Evolutionary conservation across 2,329 filamentous ascomycete species (phyloP), one percentile per base, ranked within the genome.

Genomic region (Ustulina deusta): DNA sequence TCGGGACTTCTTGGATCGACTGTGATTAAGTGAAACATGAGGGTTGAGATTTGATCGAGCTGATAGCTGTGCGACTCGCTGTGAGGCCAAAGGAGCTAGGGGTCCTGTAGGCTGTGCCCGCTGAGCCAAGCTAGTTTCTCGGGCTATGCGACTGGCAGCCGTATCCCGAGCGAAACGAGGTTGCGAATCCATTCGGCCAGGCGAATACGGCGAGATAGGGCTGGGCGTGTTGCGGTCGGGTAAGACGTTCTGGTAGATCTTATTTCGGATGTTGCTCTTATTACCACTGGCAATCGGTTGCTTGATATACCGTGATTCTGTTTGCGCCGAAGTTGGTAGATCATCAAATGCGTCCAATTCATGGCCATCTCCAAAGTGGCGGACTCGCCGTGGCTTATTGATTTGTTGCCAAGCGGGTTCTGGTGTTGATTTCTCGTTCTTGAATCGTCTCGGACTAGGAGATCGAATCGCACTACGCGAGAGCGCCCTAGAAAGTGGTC

Each of bases 291-390:
- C 89, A 44, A 91, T 83, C 2, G 96, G 94, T 74, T 92, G 89
- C 79, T 94, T 97, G 69, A 94, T 85, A 76, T 89, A 99, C 74
- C 89, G 92, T 69, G 90, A 93, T 80, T 99, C 96, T 15, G 89
- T 87, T 68, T 91, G 89, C 13, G 87, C 89, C 17, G 94, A 97
- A 0, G 94, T 98, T 1, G 95, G 95, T 63, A 99, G 83, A 79
- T 99, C 96, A 78, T 99, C 96, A 78, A 99, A 98, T 2, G 87
- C 90, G 73, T 98, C 95, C 38, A 99, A 85, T 79, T 99, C 96
- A 68, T 91, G 92, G 17, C 96, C 96, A 78, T 97, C 93, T 13
- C 96, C 96, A 81, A 97, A 99, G 74, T 93, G 89, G 52, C 90
- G 87, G 67, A 85, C 84, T 46, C 89, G 85, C 40, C 88, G 85